Percentiles rank a stretch among this genome's conserved stretches.
Conservation (phyloP, 2,329 filamentous ascomycete genomes). For the Arachnomyces sp. region DNA sequence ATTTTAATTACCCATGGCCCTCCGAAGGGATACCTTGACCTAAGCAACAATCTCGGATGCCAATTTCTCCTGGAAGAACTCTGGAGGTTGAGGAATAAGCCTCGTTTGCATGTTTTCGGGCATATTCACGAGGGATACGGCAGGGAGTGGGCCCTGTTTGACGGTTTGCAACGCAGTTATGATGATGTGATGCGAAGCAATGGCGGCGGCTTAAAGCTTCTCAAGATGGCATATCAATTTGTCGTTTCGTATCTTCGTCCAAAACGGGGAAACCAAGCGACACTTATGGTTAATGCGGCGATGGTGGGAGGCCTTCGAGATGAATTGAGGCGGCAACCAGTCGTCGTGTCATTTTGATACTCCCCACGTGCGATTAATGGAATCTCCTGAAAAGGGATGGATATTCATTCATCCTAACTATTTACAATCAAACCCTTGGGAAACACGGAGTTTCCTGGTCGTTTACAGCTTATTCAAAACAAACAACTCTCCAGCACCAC, state of each 20-base stretch:
- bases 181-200: conserved; percentile 45
- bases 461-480: too few relatives aligned
- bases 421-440: too few relatives aligned
- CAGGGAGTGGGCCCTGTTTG: conserved; percentile 56
- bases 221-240: not conserved
- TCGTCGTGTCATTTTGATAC: not conserved
- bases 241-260: not conserved
- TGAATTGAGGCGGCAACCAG: conserved; percentile 8
- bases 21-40: conserved; percentile 57
- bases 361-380: too few relatives aligned
- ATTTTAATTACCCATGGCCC: conserved; percentile 71
- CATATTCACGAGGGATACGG: conserved; percentile 69
- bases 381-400: too few relatives aligned
- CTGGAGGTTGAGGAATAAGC: conserved; percentile 54
- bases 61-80: conserved; percentile 57
- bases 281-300: conserved; percentile 10
- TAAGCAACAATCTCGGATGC: conserved; percentile 52
- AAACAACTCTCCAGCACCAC: conserved; percentile 17
- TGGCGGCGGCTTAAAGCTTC: not conserved
- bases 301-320: conserved; percentile 11
- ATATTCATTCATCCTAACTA: too few relatives aligned
- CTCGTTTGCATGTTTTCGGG: conserved; percentile 70
- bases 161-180: conserved; percentile 57
- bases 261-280: not conserved
- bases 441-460: too few relatives aligned